Conservation (phyloP, 208 protist species). For the Leishmania amazonensis region DNA sequence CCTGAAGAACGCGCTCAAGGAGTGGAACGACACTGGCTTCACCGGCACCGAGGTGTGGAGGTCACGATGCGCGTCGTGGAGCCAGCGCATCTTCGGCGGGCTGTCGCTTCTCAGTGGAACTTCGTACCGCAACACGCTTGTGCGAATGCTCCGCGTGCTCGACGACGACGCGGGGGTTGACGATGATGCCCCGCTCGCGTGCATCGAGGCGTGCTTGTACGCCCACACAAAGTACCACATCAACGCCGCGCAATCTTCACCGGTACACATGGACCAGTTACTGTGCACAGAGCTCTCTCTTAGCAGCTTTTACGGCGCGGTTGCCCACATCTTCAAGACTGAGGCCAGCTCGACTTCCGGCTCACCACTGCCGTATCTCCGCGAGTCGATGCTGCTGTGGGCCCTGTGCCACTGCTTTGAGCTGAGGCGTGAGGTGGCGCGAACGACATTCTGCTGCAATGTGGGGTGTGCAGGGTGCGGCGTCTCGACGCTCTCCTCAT, state of each 20-base stretch:
- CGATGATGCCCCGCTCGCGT: constrained; percentile 24
- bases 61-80: constrained; percentile 42
- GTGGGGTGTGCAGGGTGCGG: constrained; percentile 29
- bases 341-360: background rate
- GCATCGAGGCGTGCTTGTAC: constrained; percentile 54
- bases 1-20: constrained; percentile 14
- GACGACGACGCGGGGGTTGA: constrained; percentile 4
- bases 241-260: constrained; percentile 17
- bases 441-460: constrained; percentile 18
- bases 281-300: constrained; percentile 35
- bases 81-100: constrained; percentile 34
- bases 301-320: constrained; percentile 16
- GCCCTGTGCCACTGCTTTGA: constrained; percentile 50
- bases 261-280: constrained; percentile 40
- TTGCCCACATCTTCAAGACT: constrained; percentile 9
- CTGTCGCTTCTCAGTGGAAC: constrained; percentile 36
- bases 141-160: constrained; percentile 39
- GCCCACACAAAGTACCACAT: constrained; percentile 30
- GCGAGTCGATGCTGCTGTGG: constrained; percentile 41
- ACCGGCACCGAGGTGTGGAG: constrained; percentile 17
- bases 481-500: constrained; percentile 14
- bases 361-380: constrained; percentile 6
- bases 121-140: constrained; percentile 39
- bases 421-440: constrained; percentile 36
- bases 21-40: constrained; percentile 15